Base-by-base conservation (phyloP, 2,329 filamentous ascomycete genomes). In the Penicillium sp. region DNA sequence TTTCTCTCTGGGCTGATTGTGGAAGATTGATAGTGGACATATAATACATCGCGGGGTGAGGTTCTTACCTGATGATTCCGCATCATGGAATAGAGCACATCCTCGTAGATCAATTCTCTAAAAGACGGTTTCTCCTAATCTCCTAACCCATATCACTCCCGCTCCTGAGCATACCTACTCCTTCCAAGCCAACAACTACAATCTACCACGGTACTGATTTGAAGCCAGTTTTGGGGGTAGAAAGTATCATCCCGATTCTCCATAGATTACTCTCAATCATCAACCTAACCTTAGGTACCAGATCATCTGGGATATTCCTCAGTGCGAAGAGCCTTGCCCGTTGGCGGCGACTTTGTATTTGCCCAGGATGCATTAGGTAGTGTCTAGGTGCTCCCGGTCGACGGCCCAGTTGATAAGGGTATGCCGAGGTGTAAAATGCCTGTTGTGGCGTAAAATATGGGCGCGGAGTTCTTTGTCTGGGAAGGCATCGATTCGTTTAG, bases 31-130 rank as follows among this genome's bases (percentile, higher is more conserved):
- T 46, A 51, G n/a, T n/a, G n/a, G n/a, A n/a, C 19, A 33, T 41
- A 57, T 58, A 58, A 58, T 54, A 22, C 27, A 54, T 58, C 33
- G 40, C 35, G 56, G 56, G 35, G 22, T 24, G 11, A 6, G 31
- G 22, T 10, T 18, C 27, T 33, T 16, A 64, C 46, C 33, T 49
- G 24, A 47, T 13, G 11, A 9, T 33, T 33, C 7, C 24, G 7
- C 19, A 27, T 44, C 41, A 24, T 44, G 31, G 41, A 10, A 16
- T 44, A 27, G 24, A 27, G 24, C 5, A 27, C 5, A 13, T 27
- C 24, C n/a, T 14, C 19, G 22, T 44, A 14, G 24, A 44, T 1
- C 2, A 5, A 6, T 6, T 14, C 9, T 44, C 22, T n/a, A 16
- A 5, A 18, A 6, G 9, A 2, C 4, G 7, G 16, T 40, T 11